Conservation (phyloP, 73 alveolate genomes). For the Symbiodinium natans region DNA sequence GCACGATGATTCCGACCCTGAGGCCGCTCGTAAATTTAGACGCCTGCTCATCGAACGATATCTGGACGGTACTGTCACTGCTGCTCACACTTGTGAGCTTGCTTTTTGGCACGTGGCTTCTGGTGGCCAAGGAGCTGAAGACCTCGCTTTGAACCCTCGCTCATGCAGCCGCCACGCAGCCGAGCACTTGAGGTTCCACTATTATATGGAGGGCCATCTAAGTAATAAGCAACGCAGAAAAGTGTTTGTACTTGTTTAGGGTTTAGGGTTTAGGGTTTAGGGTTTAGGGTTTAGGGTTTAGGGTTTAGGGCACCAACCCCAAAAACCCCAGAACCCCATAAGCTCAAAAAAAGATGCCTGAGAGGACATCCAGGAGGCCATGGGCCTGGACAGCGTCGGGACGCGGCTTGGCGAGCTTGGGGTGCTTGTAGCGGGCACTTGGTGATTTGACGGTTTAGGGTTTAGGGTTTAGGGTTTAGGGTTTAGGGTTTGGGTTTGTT, state of each 20-base stretch:
- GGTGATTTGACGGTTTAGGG: not conserved
- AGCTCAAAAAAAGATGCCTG: too few species aligned
- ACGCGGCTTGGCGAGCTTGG: not conserved
- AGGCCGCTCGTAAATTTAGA: too few species aligned
- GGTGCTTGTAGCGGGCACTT: not conserved
- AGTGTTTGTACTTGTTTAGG: too few species aligned
- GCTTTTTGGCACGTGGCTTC: not conserved
- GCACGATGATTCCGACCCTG: too few species aligned
- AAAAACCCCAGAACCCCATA: too few species aligned
- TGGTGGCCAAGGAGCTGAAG: conserved; percentile 37
- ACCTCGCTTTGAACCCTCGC: not conserved
- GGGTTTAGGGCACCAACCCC: too few species aligned
- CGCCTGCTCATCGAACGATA: not conserved
- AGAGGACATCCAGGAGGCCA: not conserved
- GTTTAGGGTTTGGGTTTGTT: too few species aligned
- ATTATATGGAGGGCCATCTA: too few species aligned
- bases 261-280: too few species aligned
- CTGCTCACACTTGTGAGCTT: not conserved
- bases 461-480: too few species aligned
- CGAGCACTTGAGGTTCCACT: not conserved
- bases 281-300: too few species aligned
- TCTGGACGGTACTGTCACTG: not conserved
- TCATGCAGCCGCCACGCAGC: not conserved
- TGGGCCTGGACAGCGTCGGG: not conserved
- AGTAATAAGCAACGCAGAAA: too few species aligned